Base-by-base conservation (phyloP, 176 grass and related monocot species). In the Cenchrus purpureus region DNA sequence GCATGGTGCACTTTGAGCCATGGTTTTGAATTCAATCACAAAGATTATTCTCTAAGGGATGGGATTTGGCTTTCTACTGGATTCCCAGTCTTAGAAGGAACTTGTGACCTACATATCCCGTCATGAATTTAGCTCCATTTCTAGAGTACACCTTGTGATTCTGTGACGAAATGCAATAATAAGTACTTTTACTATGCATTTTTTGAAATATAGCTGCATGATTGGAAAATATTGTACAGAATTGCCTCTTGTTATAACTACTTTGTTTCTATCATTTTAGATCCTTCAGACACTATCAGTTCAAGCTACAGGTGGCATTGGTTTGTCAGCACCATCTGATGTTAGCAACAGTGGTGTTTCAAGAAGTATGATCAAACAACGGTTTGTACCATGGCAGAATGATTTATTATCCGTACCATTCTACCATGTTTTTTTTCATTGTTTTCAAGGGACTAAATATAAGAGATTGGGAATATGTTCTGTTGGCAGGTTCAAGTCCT, bases 211-310 rank as follows among this genome's bases (percentile, higher is more conserved):
- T 51, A 40, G 7, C 15, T 48, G 58, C 53, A 52, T 79, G 15
- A 67, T 67, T 73, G 31, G 32, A 74, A 74, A 66, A 67, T 59
- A 73, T 20, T 58, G 56, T 80, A 49, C 61, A 58, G 65, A 68
- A 63, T 82, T 73, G 12, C 45, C 83, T 83, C 51, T 10, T 80
- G 31, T 59, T 90, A 69, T 78, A 84, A 71, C 59, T 83, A 73
- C 16, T 79, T 25, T 69, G 14, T 65, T 85, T 82, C 49, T 65
- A 52, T 77, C 69, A 40, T 73, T 78, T 66, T 78, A 99, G 93
- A 92, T 95, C 88, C 65, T 94, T 74, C 88, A 99, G 68, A 94
- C 82, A 55, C 91, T 94, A 75, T 88, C 91, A 6, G 68, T 92
- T 84, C 86, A 92, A 89, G 88, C 71, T 78, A 48, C 28, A 12